Conservation (phyloP, 106 monocot genomes). For the Allium sativum region DNA sequence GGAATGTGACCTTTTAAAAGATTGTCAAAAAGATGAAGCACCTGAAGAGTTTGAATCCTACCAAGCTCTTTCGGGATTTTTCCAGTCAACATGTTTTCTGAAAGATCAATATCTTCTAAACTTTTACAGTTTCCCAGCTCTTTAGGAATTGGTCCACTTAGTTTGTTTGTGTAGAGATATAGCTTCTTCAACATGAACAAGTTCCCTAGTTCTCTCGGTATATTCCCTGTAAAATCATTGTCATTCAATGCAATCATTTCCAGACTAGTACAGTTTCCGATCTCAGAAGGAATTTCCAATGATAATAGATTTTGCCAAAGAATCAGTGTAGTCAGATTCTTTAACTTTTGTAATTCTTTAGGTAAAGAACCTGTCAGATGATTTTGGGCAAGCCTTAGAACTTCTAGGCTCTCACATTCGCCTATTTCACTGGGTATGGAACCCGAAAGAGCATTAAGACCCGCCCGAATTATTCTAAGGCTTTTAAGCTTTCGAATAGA, state of each 20-base stretch:
- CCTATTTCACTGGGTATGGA: slow-evolving; percentile 48
- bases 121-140: slow-evolving; percentile 43
- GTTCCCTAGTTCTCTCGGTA: slow-evolving; percentile 55
- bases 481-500: slow-evolving; percentile 34
- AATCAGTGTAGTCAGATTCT: slow-evolving; percentile 61
- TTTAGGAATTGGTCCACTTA: slow-evolving; percentile 40
- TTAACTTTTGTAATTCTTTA: slow-evolving; percentile 26
- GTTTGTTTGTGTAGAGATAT: slow-evolving; percentile 60
- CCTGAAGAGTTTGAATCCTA: slow-evolving; percentile 37
- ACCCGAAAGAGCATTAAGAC: slow-evolving; percentile 51
- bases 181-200: slow-evolving; percentile 38
- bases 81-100: slow-evolving; percentile 60
- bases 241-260: slow-evolving; percentile 58
- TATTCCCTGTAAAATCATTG: slow-evolving; percentile 45
- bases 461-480: slow-evolving; percentile 63
- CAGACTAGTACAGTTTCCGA: slow-evolving; percentile 43
- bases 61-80: slow-evolving; percentile 55
- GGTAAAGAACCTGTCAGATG: slow-evolving; percentile 38
- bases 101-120: slow-evolving; percentile 62
- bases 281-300: slow-evolving; percentile 54
- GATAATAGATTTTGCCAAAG: slow-evolving; percentile 61
- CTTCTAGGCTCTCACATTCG: slow-evolving; percentile 41
- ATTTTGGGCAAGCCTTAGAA: slow-evolving; percentile 66
- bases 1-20: slow-evolving; percentile 54
- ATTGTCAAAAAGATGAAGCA: slow-evolving; percentile 80